These are phyloP conservation scores for Sporobolomyces pararoseus DNA, from an alignment of 768 basidiomycete genomes.

Conservation along the genomic window DNA sequence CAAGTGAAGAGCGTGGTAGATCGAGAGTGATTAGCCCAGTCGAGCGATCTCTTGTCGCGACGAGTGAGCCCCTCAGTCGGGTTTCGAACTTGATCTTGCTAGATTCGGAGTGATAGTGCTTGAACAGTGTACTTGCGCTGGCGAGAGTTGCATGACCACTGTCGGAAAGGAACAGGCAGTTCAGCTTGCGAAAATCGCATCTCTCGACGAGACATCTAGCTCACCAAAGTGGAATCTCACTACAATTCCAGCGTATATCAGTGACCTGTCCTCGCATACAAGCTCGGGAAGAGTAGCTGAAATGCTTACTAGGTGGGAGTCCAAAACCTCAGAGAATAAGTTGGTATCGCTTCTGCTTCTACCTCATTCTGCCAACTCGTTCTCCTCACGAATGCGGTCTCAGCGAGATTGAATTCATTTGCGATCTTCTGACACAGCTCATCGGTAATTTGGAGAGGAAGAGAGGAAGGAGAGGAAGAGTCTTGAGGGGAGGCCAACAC, in stretches of 20 bases:
- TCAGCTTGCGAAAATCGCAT: no score
- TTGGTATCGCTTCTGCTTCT: neutral
- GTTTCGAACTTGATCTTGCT: slow-evolving; percentile 42
- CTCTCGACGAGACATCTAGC: no score
- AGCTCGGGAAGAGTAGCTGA: neutral
- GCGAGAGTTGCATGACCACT: slow-evolving; percentile 50
- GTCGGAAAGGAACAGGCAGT: neutral
- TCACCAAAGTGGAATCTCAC: slow-evolving; percentile 46
- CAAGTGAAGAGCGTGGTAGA: slow-evolving; percentile 40
- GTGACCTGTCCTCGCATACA: neutral
- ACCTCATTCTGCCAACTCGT: neutral
- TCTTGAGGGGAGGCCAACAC: neutral
- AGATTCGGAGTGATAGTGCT: slow-evolving; percentile 19
- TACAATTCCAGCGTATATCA: no score
- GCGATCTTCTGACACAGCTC: slow-evolving; percentile 32
- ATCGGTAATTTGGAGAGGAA: neutral
- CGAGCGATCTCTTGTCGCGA: slow-evolving; percentile 23
- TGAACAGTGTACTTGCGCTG: slow-evolving; percentile 45
- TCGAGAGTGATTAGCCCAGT: slow-evolving; percentile 43
- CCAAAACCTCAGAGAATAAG: slow-evolving; percentile 47
- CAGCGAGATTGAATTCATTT: slow-evolving; percentile 45
- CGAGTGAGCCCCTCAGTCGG: slow-evolving; percentile 36
- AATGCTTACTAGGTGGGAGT: slow-evolving; percentile 32
- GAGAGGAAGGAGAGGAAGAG: neutral
- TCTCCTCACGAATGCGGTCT: slow-evolving; percentile 44